Conservation (phyloP, 352 stramenopile species). For the Pythium insidiosum region DNA sequence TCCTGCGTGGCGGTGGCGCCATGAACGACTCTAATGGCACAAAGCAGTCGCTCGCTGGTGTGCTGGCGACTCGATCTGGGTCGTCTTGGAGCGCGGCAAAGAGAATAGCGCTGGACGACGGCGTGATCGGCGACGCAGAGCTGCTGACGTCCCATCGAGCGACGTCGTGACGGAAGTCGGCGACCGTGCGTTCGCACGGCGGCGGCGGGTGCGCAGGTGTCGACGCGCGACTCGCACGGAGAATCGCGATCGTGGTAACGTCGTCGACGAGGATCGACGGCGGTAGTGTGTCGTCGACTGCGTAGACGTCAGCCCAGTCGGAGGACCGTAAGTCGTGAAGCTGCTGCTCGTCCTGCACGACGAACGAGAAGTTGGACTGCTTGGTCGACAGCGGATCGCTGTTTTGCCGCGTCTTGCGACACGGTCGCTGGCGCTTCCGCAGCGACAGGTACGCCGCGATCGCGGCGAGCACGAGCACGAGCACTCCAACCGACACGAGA, state of each 20-base stretch:
- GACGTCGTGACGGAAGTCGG: slow-evolving; percentile 38
- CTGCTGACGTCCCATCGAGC: slow-evolving; percentile 36
- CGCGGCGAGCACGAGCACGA: slow-evolving; percentile 14
- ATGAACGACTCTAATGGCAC: slow-evolving; percentile 26
- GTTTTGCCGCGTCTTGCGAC: slow-evolving; percentile 3
- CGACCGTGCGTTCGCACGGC: slow-evolving; percentile 19
- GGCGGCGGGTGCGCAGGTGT: slow-evolving; percentile 14
- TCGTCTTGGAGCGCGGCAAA: slow-evolving; percentile 14
- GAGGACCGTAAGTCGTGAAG: slow-evolving; percentile 31
- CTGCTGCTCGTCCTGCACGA: too few species aligned
- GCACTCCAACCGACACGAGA: slow-evolving; percentile 10
- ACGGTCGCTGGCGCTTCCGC: background rate
- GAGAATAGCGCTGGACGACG: slow-evolving; percentile 27
- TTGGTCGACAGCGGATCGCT: slow-evolving; percentile 2
- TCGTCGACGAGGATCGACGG: slow-evolving; percentile 27
- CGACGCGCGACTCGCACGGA: slow-evolving; percentile 33
- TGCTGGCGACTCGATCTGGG: slow-evolving; percentile 4
- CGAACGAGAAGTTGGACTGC: slow-evolving; percentile 8
- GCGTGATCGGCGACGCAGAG: slow-evolving; percentile 42
- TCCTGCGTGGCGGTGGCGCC: slow-evolving; percentile 8
- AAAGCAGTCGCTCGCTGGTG: slow-evolving; percentile 25
- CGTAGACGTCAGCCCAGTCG: slow-evolving; percentile 41
- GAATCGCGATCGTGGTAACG: slow-evolving; percentile 34
- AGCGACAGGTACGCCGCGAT: slow-evolving; percentile 10
- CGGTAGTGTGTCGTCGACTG: slow-evolving; percentile 25